phyloP scores from a whole-genome alignment of 1,284 basidiomycete species.

The Microbotryum silenes-acaulis region DNA sequence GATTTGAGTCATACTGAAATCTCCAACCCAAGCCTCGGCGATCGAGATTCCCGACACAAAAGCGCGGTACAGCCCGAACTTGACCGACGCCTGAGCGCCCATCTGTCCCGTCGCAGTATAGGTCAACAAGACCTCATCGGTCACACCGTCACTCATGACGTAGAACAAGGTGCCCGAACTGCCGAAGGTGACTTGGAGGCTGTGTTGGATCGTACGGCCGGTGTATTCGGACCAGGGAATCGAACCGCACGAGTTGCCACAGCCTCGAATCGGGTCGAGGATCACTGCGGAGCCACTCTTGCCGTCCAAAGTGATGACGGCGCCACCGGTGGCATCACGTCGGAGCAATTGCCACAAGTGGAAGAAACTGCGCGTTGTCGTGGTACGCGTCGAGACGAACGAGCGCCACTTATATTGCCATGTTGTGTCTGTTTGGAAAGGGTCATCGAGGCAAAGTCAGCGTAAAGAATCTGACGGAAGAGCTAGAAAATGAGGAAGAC shows the following conservation, averaged over 20 bases:
- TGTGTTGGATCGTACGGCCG: conserved; percentile 3
- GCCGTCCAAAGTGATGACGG: neutral
- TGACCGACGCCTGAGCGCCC: neutral
- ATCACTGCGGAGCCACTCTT: neutral
- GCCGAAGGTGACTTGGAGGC: conserved; percentile 2
- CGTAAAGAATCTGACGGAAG: neutral
- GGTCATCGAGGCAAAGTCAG: neutral
- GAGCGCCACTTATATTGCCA: conserved; percentile 3
- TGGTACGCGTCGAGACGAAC: neutral
- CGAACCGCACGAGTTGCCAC: conserved; percentile 1
- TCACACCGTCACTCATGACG: neutral
- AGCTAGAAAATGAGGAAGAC: neutral
- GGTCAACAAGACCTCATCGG: neutral
- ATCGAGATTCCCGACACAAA: neutral
- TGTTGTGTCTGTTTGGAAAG: neutral
- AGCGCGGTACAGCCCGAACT: neutral
- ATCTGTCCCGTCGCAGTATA: neutral
- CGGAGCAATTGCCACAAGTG: conserved; percentile 5
- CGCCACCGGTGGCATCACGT: neutral
- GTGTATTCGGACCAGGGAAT: neutral
- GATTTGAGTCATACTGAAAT: neutral
- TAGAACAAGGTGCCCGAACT: neutral
- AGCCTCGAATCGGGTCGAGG: neutral
- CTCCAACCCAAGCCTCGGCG: conserved; percentile 4
- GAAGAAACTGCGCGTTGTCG: neutral